Evolutionary conservation across 768 basidiomycete species (phyloP), one percentile per base, ranked within the genome.

Genomic region (Boletus rex-veris): DNA sequence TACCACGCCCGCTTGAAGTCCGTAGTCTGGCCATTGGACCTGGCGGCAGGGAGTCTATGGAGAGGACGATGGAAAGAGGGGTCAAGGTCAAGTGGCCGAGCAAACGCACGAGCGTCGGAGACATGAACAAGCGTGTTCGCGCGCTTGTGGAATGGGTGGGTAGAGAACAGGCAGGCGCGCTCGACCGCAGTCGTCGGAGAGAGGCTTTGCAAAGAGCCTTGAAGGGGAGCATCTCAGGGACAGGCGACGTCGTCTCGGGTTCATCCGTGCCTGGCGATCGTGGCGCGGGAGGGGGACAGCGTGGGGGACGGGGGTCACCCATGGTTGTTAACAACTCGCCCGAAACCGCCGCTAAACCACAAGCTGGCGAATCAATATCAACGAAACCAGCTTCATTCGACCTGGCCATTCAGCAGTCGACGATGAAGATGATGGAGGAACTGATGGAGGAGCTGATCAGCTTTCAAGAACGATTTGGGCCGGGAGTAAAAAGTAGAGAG

Each of bases 111-210:
- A 97, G 94, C 61, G 87, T 96, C n/a, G 88, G 86, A 18, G 96
- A 98, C 69, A 96, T 98, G 92, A 90, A 92, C 70, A 97, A 97
- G 74, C 85, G 96, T 24, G 91, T 96, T 21, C 79, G 91, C 35
- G 83, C 87, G 40, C 78, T 98, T 45, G 83, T 96, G 18, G 95
- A 97, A 64, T 98, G 90, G 85, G 92, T 97, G n/a, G 90, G 88
- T 28, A 77, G 92, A 53, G 89, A 92, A 65, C 90, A 92, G 70
- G 89, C 86, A 8, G 82, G 77, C 58, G 86, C 86, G 10, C 75
- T 80, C 36, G 90, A 91, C 65, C 81, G 90, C 40, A 77, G 77
- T 28, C 78, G 88, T 59, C 74, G 90, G 57, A 77, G 79, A 59
- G 84, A 86, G 45, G 85, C 89, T 3, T 67, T 92, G 55, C 80